These are phyloP conservation scores for Ashbya aceris DNA, from an alignment of 1,139 yeast species.

Conservation along the genomic window DNA sequence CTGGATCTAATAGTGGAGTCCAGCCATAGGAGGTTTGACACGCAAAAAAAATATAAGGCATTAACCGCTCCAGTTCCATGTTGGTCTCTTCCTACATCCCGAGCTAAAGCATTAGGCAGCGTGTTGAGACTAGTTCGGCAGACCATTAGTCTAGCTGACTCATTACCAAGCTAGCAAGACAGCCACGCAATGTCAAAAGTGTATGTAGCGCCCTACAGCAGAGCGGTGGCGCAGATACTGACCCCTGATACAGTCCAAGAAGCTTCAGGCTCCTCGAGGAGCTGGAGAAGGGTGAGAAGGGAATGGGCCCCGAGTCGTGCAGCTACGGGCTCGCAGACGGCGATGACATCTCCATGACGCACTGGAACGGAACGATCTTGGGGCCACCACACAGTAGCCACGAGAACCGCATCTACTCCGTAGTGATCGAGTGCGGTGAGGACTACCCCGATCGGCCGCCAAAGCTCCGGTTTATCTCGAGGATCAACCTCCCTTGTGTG, in stretches of 20 bases:
- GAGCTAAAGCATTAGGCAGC: too few species aligned
- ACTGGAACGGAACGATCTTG: conserved; percentile 92
- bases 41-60: too few species aligned
- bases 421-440: conserved; percentile 73
- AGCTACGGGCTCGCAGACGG: conserved; percentile 85
- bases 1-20: too few species aligned
- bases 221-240: too few species aligned
- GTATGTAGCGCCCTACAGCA: too few species aligned
- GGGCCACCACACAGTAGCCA: conserved; percentile 96
- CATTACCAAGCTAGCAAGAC: too few species aligned
- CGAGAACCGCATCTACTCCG: conserved; percentile 85
- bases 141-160: too few species aligned
- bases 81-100: too few species aligned
- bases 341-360: conserved; percentile 84
- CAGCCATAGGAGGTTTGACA: too few species aligned
- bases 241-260: conserved; percentile 54
- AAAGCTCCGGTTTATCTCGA: conserved; percentile 63
- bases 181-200: too few species aligned
- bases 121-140: too few species aligned
- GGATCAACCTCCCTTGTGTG: conserved; percentile 87
- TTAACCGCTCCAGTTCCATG: too few species aligned
- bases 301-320: conserved; percentile 92
- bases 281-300: conserved; percentile 96
- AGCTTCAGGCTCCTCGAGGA: conserved; percentile 91
- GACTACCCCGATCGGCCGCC: conserved; percentile 90